phyloP scores from a whole-genome alignment of 805 yeast genomes.

The Kockiozyma suomiensis region DNA sequence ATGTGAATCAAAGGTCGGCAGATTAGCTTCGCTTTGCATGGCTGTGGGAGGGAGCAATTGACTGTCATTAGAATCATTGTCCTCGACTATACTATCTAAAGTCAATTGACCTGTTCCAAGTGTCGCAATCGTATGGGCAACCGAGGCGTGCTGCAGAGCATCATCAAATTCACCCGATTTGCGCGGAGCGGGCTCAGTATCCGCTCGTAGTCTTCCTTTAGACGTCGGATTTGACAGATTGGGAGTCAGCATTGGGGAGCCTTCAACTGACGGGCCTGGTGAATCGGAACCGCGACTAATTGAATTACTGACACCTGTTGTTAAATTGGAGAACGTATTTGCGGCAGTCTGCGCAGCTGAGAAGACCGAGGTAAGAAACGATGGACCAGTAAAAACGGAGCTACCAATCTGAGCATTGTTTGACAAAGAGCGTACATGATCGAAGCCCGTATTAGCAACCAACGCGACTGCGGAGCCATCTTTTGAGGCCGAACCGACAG shows the following conservation, averaged over 20 bases:
- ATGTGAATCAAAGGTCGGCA: not conserved
- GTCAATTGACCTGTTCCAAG: constrained; percentile 43
- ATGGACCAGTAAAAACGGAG: not conserved
- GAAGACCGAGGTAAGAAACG: constrained; percentile 31
- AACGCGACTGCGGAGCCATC: not conserved
- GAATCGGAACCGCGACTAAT: constrained; percentile 2
- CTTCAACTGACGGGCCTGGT: not conserved
- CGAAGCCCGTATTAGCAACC: not conserved
- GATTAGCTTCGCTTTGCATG: not conserved
- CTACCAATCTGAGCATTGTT: not conserved
- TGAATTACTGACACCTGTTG: constrained; percentile 12
- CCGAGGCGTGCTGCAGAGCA: constrained; percentile 8
- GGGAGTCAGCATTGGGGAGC: not conserved
- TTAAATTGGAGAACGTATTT: constrained; percentile 36
- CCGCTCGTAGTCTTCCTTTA: constrained; percentile 17
- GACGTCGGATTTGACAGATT: not conserved
- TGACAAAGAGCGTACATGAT: not conserved
- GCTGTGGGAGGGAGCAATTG: not conserved
- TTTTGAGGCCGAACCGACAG: not conserved
- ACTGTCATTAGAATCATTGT: not conserved
- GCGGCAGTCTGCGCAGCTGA: constrained; percentile 42
- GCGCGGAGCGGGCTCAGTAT: constrained; percentile 26
- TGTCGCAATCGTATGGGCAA: constrained; percentile 37
- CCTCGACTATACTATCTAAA: constrained; percentile 25
- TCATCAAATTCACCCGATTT: constrained; percentile 22